These are phyloP conservation scores for Phialocephala subalpina DNA, from an alignment of 2,329 filamentous ascomycete genomes.

Conservation along the genomic window DNA sequence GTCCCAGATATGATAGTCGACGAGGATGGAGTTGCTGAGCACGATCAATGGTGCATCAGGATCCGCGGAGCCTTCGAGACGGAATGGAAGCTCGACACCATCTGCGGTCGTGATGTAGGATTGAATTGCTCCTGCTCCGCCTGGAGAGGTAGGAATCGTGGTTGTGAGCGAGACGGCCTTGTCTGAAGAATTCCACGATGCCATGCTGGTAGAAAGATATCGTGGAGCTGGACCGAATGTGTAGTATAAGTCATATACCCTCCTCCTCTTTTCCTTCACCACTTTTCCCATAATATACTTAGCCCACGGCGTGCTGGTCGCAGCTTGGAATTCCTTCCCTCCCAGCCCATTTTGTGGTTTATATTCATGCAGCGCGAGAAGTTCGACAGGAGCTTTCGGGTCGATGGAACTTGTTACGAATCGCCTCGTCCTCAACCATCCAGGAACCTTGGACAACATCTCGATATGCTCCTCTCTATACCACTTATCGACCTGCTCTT, in stretches of 20 bases:
- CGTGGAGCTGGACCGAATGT: conserved; percentile 79
- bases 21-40: conserved; percentile 83
- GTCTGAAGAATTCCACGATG: conserved; percentile 56
- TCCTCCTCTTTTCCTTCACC: conserved; percentile 62
- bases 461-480: conserved; percentile 77
- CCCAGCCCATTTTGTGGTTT: conserved; percentile 70
- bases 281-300: conserved; percentile 65
- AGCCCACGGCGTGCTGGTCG: conserved; percentile 68
- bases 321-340: conserved; percentile 68
- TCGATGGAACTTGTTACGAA: conserved; percentile 74
- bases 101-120: conserved; percentile 76
- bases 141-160: conserved; percentile 45
- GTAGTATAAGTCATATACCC: conserved; percentile 78
- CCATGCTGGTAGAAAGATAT: conserved; percentile 58
- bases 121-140: conserved; percentile 62
- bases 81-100: conserved; percentile 74
- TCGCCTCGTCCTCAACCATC: conserved; percentile 78
- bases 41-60: conserved; percentile 75
- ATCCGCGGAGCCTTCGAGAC: conserved; percentile 75
- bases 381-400: conserved; percentile 61
- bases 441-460: conserved; percentile 76
- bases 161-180: conserved; percentile 41
- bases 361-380: conserved; percentile 78
- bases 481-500: conserved; percentile 71
- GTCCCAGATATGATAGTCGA: conserved; percentile 84